Percentiles rank a stretch among this genome's conserved stretches.
These are phyloP conservation scores for Didymella exigua DNA, from an alignment of 2,329 filamentous ascomycete genomes.

Conservation along the genomic window DNA sequence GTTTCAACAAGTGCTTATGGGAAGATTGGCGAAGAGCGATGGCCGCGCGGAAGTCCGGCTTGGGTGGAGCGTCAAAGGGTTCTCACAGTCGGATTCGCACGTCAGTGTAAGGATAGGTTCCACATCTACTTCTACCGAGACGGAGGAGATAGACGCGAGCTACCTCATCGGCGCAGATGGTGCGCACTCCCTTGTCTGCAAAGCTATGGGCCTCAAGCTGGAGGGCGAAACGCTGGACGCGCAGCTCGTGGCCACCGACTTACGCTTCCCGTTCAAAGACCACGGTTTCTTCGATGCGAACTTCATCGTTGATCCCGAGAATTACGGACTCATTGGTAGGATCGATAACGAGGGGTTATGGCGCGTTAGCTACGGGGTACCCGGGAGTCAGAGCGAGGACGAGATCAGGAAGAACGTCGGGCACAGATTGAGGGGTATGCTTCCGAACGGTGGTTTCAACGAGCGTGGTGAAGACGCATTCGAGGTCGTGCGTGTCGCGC, in stretches of 20 bases:
- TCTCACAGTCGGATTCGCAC: neutral
- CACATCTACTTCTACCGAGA: neutral
- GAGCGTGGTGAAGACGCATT: constrained; percentile 28
- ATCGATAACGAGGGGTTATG: constrained; percentile 47
- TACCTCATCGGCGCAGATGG: constrained; percentile 45
- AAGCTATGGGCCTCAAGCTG: constrained; percentile 27
- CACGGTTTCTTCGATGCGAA: constrained; percentile 50
- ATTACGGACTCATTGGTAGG: constrained; percentile 48
- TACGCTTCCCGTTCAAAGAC: constrained; percentile 45
- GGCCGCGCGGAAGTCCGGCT: constrained; percentile 26
- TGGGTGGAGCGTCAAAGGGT: constrained; percentile 23
- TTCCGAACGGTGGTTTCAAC: constrained; percentile 35
- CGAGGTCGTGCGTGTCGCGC: constrained; percentile 44
- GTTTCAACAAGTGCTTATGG: constrained; percentile 38
- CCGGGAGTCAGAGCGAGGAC: constrained; percentile 33
- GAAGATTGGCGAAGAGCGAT: constrained; percentile 18
- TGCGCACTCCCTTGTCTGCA: constrained; percentile 30
- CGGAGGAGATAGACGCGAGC: constrained; percentile 26
- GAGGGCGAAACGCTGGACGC: constrained; percentile 44
- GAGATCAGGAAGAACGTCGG: constrained; percentile 38
- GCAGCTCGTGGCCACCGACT: constrained; percentile 49
- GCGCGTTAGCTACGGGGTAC: constrained; percentile 51
- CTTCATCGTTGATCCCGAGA: constrained; percentile 47
- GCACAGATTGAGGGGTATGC: constrained; percentile 38
- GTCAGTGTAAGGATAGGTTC: neutral